These are phyloP conservation scores for sunflower (Helianthus annuus) DNA, from an alignment of 129 eudicot species.

Conservation along the genomic window DNA sequence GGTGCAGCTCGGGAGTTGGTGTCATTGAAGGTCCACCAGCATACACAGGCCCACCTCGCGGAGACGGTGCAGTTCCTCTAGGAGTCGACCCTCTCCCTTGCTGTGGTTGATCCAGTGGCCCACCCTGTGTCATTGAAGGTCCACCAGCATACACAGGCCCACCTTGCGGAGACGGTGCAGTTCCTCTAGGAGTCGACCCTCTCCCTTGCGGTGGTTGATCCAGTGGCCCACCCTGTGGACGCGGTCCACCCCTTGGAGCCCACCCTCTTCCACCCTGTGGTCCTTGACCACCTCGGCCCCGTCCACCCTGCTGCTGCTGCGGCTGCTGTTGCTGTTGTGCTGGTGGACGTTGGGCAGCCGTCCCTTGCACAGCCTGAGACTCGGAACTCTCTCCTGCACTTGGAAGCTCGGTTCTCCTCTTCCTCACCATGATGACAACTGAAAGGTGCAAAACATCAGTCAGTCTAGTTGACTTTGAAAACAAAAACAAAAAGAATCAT, in stretches of 20 bases:
- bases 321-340: slow-evolving; percentile 39
- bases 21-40: slow-evolving; percentile 69
- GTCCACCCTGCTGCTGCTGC: slow-evolving; percentile 41
- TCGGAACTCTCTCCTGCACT: slow-evolving; percentile 56
- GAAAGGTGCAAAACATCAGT: slow-evolving; percentile 18
- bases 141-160: slow-evolving; percentile 62
- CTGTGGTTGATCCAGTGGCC: slow-evolving; percentile 26
- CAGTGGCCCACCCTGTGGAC: slow-evolving; percentile 40
- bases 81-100: slow-evolving; percentile 47
- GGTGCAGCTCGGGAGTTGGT: slow-evolving; percentile 95
- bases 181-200: slow-evolving; percentile 53
- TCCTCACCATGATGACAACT: slow-evolving; percentile 73
- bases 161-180: slow-evolving; percentile 55
- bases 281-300: slow-evolving; percentile 56
- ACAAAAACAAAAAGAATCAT: not conserved
- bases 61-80: slow-evolving; percentile 61
- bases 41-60: slow-evolving; percentile 55
- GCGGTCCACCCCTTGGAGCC: slow-evolving; percentile 48
- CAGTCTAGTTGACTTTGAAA: not conserved
- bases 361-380: slow-evolving; percentile 45
- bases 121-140: slow-evolving; percentile 49
- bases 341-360: slow-evolving; percentile 9
- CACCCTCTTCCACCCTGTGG: slow-evolving; percentile 52
- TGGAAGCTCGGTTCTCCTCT: slow-evolving; percentile 65
- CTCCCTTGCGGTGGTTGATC: slow-evolving; percentile 42